Percentiles rank a stretch among this genome's conserved stretches.
These are phyloP conservation scores for Vitis hybrid DNA, from an alignment of 177 flowering plant genomes.

Conservation along the genomic window DNA sequence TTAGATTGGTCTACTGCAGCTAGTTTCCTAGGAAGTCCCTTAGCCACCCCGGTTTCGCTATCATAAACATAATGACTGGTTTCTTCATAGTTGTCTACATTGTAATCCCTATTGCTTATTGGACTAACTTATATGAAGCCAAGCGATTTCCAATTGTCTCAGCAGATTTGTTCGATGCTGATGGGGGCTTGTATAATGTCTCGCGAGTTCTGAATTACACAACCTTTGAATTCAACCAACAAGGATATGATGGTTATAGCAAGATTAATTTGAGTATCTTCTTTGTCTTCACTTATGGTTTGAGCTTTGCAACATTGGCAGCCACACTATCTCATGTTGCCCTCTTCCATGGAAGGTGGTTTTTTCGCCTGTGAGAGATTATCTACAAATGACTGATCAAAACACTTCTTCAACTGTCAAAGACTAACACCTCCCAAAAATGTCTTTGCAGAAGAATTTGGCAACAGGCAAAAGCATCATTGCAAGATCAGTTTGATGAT, in stretches of 20 bases:
- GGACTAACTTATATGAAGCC: constrained; percentile 60
- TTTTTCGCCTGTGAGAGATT: background rate
- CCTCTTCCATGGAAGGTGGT: constrained; percentile 66
- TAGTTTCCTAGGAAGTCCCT: constrained; percentile 51
- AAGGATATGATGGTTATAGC: constrained; percentile 49
- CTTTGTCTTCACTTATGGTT: constrained; percentile 42
- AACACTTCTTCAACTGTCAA: too few relatives aligned
- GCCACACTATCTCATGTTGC: constrained; percentile 63
- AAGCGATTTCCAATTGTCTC: constrained; percentile 65
- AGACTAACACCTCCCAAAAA: background rate
- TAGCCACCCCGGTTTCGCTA: constrained; percentile 65
- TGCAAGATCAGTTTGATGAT: constrained; percentile 31
- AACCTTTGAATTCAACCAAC: constrained; percentile 31
- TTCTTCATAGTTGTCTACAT: constrained; percentile 45
- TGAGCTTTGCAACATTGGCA: constrained; percentile 56
- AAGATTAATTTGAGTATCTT: constrained; percentile 52
- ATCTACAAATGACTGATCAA: too few relatives aligned
- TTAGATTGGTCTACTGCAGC: constrained; percentile 72
- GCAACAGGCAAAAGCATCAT: constrained; percentile 34
- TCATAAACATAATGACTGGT: constrained; percentile 46
- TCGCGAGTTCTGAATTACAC: constrained; percentile 30
- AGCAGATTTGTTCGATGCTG: constrained; percentile 35
- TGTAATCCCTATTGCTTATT: constrained; percentile 50
- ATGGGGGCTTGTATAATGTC: constrained; percentile 41
- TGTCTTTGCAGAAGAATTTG: constrained; percentile 31